phyloP scores from a whole-genome alignment of 306 rosid genomes.

The Castanospermum australe region DNA sequence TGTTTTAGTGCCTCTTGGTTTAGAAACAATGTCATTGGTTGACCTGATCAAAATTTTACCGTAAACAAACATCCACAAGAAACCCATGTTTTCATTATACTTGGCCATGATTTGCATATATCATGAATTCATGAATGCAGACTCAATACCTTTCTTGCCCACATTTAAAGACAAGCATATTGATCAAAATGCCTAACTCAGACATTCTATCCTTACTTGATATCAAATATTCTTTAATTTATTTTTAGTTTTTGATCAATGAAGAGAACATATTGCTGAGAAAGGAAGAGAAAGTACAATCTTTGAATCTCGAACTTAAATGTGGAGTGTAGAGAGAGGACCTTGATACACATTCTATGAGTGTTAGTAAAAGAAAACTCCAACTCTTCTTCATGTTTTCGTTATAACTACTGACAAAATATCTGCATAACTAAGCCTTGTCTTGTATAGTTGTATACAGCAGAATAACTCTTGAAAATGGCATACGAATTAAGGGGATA shows the following conservation, averaged over 20 bases:
- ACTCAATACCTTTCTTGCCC: neutral
- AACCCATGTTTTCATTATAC: neutral
- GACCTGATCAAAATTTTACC: neutral
- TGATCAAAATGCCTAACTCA: neutral
- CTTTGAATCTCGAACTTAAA: slow-evolving; percentile 6
- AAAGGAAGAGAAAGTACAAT: neutral
- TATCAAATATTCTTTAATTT: no score
- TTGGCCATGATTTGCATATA: neutral
- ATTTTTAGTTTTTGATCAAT: neutral
- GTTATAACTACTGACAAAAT: neutral
- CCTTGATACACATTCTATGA: neutral
- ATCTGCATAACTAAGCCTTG: neutral
- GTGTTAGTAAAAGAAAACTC: neutral
- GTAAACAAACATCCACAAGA: neutral
- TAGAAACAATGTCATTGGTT: neutral
- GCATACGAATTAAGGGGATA: neutral
- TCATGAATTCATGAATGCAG: neutral
- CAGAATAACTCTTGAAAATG: neutral
- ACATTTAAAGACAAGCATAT: neutral
- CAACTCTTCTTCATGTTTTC: slow-evolving; percentile 1
- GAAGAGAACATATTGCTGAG: neutral
- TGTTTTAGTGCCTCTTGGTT: neutral
- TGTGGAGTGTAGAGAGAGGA: neutral
- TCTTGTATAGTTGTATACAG: neutral
- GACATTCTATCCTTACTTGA: neutral